Conservation (phyloP, 2,329 filamentous ascomycete species). For the Rosellinia necatrix region DNA sequence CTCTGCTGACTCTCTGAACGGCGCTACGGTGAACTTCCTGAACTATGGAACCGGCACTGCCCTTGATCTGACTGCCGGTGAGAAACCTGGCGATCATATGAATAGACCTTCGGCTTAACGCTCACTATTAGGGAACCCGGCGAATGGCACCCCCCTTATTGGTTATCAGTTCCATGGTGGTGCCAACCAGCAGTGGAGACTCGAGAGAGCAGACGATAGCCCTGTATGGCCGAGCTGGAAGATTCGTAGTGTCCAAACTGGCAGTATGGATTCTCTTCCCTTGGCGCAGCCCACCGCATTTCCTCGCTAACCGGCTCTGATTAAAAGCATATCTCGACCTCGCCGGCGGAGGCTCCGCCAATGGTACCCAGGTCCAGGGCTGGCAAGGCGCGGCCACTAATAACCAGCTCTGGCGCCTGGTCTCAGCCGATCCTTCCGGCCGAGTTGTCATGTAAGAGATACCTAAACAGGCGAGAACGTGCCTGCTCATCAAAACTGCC, state of each 20-base stretch:
- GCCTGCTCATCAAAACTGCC: background rate
- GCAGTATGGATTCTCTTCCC: background rate
- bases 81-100: background rate
- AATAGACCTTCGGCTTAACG: background rate
- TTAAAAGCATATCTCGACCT: constrained; percentile 1
- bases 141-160: background rate
- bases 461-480: background rate
- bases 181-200: constrained; percentile 8
- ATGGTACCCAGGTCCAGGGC: background rate
- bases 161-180: background rate
- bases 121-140: background rate
- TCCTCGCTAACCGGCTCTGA: background rate
- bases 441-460: constrained; percentile 3
- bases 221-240: constrained; percentile 8
- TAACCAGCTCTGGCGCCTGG: background rate
- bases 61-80: background rate
- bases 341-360: background rate
- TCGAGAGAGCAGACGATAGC: background rate
- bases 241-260: background rate
- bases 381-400: background rate
- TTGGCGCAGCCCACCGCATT: no score
- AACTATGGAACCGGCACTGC: background rate
- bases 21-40: background rate
- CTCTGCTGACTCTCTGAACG: background rate
- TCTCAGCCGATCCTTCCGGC: constrained; percentile 2